Evolutionary conservation across 805 yeast species (phyloP).

Genomic region (Priceomyces melissophilus): DNA sequence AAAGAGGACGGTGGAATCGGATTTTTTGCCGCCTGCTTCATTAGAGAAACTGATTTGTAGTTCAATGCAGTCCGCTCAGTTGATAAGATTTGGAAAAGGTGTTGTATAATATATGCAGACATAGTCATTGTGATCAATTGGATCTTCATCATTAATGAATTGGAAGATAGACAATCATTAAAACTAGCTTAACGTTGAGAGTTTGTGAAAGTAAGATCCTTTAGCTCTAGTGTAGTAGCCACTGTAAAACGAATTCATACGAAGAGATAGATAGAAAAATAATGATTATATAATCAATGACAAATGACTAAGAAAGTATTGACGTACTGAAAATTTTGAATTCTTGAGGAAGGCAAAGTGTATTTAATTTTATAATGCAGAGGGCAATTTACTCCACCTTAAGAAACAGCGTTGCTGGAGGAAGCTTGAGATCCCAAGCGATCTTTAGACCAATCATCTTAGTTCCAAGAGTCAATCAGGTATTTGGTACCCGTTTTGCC

Average conservation of each 20-base stretch:
- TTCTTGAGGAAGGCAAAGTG: not conserved
- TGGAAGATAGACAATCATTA: not conserved
- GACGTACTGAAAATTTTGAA: not conserved
- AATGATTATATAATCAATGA: slow-evolving; percentile 2
- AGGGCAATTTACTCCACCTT: slow-evolving; percentile 22
- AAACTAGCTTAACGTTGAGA: no score
- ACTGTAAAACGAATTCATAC: no score
- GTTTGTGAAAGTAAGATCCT: no score
- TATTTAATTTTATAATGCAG: slow-evolving; percentile 15
- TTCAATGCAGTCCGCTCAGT: no score
- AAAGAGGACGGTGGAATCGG: slow-evolving; percentile 98
- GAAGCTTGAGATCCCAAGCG: slow-evolving; percentile 11
- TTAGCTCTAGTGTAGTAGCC: no score
- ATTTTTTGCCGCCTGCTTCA: slow-evolving; percentile 92
- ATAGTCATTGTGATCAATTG: not conserved
- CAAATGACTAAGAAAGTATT: not conserved
- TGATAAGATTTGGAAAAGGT: not conserved
- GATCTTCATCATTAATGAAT: not conserved
- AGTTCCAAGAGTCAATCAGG: slow-evolving; percentile 8
- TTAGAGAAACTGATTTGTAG: slow-evolving; percentile 22
- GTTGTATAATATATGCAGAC: not conserved
- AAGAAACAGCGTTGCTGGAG: slow-evolving; percentile 13
- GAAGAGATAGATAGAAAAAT: no score
- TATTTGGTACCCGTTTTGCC: slow-evolving; percentile 13
- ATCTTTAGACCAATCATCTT: slow-evolving; percentile 11